Conservation (phyloP, 805 yeast genomes). For the Nakazawaea ishiwadae region DNA sequence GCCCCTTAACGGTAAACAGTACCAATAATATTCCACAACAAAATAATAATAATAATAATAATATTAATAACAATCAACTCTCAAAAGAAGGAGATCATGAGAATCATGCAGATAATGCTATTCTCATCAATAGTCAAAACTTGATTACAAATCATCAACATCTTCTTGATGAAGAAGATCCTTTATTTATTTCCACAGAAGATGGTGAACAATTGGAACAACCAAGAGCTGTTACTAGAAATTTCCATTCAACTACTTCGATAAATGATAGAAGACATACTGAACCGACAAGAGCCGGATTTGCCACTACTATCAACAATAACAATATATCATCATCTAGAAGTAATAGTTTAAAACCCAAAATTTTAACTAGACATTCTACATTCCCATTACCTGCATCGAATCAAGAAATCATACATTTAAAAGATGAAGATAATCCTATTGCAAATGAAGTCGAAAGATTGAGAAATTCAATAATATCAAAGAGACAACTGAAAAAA, state of each 20-base stretch:
- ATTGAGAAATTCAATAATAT: conserved; percentile 43
- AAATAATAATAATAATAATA: not conserved
- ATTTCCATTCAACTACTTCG: conserved; percentile 5
- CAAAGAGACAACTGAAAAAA: conserved; percentile 38
- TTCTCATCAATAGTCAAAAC: not conserved
- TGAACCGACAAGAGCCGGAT: conserved; percentile 1
- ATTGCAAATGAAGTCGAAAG: conserved; percentile 41
- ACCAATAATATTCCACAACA: not conserved
- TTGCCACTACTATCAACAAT: too few species aligned
- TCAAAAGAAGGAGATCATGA: too few species aligned
- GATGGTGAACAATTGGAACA: not conserved
- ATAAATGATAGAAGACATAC: conserved; percentile 8
- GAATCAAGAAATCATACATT: conserved; percentile 1
- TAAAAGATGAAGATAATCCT: conserved; percentile 12
- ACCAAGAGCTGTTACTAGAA: not conserved
- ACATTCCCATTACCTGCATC: not conserved
- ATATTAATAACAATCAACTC: conserved; percentile 3
- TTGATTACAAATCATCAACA: not conserved
- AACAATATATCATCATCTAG: too few species aligned
- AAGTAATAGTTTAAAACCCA: conserved; percentile 2
- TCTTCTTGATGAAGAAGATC: conserved; percentile 10
- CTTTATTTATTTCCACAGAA: not conserved
- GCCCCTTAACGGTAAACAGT: conserved; percentile 8
- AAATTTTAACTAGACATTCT: not conserved
- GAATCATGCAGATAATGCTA: not conserved